Evolutionary conservation across 306 rosid genomes (phyloP).

Genomic region (Ziziphus jujuba): DNA sequence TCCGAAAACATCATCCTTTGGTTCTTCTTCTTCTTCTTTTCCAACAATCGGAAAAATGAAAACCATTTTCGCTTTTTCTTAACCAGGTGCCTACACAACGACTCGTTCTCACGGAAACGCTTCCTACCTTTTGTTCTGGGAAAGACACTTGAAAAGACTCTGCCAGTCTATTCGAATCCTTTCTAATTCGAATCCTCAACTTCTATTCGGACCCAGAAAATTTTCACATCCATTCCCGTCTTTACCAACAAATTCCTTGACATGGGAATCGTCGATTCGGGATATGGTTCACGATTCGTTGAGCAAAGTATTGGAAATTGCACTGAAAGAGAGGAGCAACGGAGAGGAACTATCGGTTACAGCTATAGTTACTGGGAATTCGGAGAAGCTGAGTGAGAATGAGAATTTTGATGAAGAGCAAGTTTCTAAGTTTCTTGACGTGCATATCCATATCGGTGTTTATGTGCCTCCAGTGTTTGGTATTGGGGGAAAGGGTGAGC

Average conservation of each 20-base stretch:
- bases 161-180: conserved; percentile 57
- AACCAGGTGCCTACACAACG: conserved; percentile 86
- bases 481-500: conserved; percentile 43
- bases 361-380: conserved; percentile 57
- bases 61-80: background rate
- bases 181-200: conserved; percentile 47
- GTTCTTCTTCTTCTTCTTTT: background rate
- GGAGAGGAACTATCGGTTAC: conserved; percentile 71
- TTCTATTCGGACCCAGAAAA: conserved; percentile 44
- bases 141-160: conserved; percentile 73
- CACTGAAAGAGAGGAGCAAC: conserved; percentile 45
- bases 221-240: conserved; percentile 22
- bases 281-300: conserved; percentile 56
- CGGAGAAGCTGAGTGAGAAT: conserved; percentile 42
- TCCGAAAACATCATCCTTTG: background rate
- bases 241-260: conserved; percentile 21
- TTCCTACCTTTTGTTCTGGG: conserved; percentile 74
- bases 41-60: background rate
- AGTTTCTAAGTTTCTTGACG: conserved; percentile 30
- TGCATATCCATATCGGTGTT: conserved; percentile 46
- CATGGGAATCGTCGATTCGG: conserved; percentile 42
- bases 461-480: conserved; percentile 59
- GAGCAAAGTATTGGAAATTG: conserved; percentile 49
- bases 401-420: conserved; percentile 35
- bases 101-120: conserved; percentile 75